Conservation (phyloP, 1,284 basidiomycete species). For the Cryptococcus maquisensis region DNA sequence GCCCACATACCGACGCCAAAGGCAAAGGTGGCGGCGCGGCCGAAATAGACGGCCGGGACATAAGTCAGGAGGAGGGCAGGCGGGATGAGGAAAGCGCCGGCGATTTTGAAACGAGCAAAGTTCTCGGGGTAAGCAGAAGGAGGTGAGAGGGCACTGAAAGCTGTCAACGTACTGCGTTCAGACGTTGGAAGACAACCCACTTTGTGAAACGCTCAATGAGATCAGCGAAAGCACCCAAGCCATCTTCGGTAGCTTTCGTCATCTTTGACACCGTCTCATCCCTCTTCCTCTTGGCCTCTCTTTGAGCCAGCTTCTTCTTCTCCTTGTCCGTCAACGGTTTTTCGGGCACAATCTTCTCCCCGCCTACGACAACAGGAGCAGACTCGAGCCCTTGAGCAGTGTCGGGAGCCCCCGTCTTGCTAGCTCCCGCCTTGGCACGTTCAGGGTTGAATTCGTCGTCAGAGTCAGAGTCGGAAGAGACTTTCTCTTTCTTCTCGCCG, state of each 20-base stretch:
- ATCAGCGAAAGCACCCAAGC: slow-evolving; percentile 47
- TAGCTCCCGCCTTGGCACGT: slow-evolving; percentile 1
- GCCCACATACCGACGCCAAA: slow-evolving; percentile 56
- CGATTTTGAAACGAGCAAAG: slow-evolving; percentile 48
- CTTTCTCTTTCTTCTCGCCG: slow-evolving; percentile 36
- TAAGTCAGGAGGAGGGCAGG: slow-evolving; percentile 48
- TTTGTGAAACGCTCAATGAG: slow-evolving; percentile 46
- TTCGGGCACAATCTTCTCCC: slow-evolving; percentile 28
- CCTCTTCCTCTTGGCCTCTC: slow-evolving; percentile 47
- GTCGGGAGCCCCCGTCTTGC: slow-evolving; percentile 7
- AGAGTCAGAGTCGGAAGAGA: slow-evolving; percentile 21
- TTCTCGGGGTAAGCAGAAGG: slow-evolving; percentile 45
- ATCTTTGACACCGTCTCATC: slow-evolving; percentile 47
- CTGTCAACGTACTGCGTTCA: background rate
- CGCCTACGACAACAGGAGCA: slow-evolving; percentile 31
- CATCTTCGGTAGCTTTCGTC: slow-evolving; percentile 48
- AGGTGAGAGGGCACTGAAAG: slow-evolving; percentile 44
- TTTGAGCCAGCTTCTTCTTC: slow-evolving; percentile 41
- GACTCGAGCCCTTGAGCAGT: slow-evolving; percentile 30
- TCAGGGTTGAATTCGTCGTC: slow-evolving; percentile 19
- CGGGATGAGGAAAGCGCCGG: slow-evolving; percentile 44
- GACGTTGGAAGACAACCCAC: slow-evolving; percentile 28
- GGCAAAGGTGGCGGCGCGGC: slow-evolving; percentile 49
- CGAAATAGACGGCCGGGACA: slow-evolving; percentile 51
- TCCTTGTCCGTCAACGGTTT: slow-evolving; percentile 34